These are phyloP conservation scores for Pluteus cervinus DNA, from an alignment of 768 basidiomycete genomes.

Conservation along the genomic window DNA sequence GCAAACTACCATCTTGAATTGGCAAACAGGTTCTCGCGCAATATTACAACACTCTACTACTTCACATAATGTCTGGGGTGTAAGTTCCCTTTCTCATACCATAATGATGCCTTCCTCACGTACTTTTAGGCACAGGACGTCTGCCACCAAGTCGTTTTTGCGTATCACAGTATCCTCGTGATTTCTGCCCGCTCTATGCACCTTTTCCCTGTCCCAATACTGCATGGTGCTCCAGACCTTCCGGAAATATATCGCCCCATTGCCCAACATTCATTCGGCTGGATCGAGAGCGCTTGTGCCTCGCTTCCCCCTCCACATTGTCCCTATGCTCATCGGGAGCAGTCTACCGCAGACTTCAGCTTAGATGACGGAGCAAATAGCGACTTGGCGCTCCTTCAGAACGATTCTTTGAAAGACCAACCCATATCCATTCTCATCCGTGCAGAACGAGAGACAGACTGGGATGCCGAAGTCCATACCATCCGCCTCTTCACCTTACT, in stretches of 20 bases:
- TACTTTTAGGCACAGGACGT: constrained; percentile 24
- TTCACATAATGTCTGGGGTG: constrained; percentile 22
- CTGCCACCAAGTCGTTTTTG: constrained; percentile 47
- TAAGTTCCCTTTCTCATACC: no score
- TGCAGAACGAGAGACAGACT: constrained; percentile 55
- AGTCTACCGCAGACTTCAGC: no score
- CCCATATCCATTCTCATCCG: constrained; percentile 49
- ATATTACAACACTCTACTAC: constrained; percentile 32
- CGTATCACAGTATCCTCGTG: constrained; percentile 42
- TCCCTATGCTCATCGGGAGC: no score
- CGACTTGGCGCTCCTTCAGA: no score
- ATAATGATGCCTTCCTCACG: no score
- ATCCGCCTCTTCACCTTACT: constrained; percentile 49
- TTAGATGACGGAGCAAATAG: no score
- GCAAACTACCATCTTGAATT: constrained; percentile 50
- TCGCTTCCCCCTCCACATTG: constrained; percentile 8
- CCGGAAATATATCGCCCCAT: constrained; percentile 26
- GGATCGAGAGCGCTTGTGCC: constrained; percentile 57
- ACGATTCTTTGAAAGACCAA: no score
- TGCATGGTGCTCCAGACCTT: constrained; percentile 15
- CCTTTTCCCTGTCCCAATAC: constrained; percentile 43
- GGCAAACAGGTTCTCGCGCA: constrained; percentile 41
- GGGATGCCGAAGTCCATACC: constrained; percentile 40
- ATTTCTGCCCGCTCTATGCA: constrained; percentile 54
- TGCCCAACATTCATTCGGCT: constrained; percentile 52